Evolutionary conservation across 23 red algal species (phyloP), one percentile per base, ranked within the genome.

Genomic region (Gracilariopsis chorda): DNA sequence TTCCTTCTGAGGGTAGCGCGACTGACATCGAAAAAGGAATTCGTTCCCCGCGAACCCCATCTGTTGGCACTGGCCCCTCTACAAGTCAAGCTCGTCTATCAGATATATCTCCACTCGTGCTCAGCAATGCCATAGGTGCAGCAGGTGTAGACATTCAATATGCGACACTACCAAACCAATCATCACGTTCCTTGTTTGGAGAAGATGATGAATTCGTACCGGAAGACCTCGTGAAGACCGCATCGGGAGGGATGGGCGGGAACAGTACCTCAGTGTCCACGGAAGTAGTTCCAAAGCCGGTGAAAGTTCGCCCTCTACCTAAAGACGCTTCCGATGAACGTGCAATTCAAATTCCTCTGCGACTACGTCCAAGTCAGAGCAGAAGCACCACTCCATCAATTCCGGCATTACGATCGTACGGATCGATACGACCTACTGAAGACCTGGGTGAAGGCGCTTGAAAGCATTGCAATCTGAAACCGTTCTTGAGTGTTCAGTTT

Each of bases 151-250:
- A 67, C 19, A 77, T 78, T 46, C 85, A 78, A 29, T 89, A 78
- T 48, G 85, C 53, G 33, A 61, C 49, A 43, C 47, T 89, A 35
- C 85, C 85, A 16, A 76, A 64, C n/a, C 21, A 62, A 25, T 89
- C 85, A 56, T 78, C 72, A 44, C 45, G 41, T 48, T 89, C 70
- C 36, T 36, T 87, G 11, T n/a, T 89, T 19, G 85, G 69, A 28
- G 85, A 89, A 44, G 85, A 89, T 33, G 85, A 89, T 55, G 78
- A 73, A 34, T 37, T 77, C 34, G 65, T 89, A 37, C 85, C 85
- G 4, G 85, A 89, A 48, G 85, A 89, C 44, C 41, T 89, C 78
- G 33, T 80, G 40, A 36, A 42, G 29, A 40, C 47, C 33, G 25
- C 82, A 74, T 37, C 16, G 16, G 11, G 61, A 68, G 61, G 20